Evolutionary conservation across 768 basidiomycete genomes (phyloP).

Genomic region (Favolaschia claudopus): DNA sequence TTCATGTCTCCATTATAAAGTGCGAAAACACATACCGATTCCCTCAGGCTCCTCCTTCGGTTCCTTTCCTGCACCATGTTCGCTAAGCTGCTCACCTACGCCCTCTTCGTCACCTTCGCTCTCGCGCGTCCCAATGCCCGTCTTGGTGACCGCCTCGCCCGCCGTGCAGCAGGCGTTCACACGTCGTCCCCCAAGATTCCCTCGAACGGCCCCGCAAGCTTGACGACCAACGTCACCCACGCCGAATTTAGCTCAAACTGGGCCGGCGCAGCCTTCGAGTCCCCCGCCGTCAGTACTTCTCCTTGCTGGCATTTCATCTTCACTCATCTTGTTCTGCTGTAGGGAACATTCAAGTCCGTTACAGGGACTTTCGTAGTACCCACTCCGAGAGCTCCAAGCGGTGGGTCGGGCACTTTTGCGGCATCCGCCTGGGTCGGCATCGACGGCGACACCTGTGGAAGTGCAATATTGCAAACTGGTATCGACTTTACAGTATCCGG

Average conservation of each 20-base stretch:
- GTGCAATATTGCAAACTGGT: conserved; percentile 45
- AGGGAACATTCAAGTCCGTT: conserved; percentile 41
- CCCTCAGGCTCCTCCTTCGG: too few relatives aligned
- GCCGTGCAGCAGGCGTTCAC: neutral
- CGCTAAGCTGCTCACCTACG: neutral
- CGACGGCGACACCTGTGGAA: conserved; percentile 44
- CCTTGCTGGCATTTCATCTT: neutral
- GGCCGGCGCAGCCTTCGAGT: conserved; percentile 41
- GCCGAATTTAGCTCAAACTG: conserved; percentile 42
- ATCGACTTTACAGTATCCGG: conserved; percentile 40
- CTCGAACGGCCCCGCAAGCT: neutral
- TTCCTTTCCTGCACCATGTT: neutral
- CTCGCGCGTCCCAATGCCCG: neutral
- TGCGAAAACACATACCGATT: too few relatives aligned
- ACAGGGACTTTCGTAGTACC: conserved; percentile 44
- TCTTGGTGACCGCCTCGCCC: neutral
- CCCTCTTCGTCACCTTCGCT: conserved; percentile 1
- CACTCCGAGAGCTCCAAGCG: conserved; percentile 29
- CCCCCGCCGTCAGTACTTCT: conserved; percentile 27
- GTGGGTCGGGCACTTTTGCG: conserved; percentile 31
- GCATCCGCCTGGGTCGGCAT: conserved; percentile 47
- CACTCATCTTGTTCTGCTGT: neutral
- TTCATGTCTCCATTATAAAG: too few relatives aligned
- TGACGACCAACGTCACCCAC: conserved; percentile 26
- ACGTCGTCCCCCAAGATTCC: neutral